phyloP scores from a whole-genome alignment of 495 filamentous ascomycete genomes.

The Xylaria flabelliformis region DNA sequence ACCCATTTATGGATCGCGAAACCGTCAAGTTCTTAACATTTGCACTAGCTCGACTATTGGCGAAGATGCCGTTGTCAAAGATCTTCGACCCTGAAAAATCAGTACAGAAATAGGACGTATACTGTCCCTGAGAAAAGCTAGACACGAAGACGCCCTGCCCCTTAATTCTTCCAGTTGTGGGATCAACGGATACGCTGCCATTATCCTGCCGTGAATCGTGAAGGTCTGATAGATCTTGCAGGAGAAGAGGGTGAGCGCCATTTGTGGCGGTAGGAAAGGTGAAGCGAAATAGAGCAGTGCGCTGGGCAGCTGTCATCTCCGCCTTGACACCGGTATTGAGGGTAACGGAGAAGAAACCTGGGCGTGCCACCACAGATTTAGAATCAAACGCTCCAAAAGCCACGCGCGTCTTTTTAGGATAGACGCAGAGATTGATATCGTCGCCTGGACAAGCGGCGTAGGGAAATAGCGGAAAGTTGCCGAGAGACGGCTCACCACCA shows the following conservation, averaged over 20 bases:
- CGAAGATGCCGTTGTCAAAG: conserved; percentile 69
- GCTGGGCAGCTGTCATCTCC: conserved; percentile 73
- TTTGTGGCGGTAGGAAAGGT: conserved; percentile 61
- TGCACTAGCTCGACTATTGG: conserved; percentile 61
- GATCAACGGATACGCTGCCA: conserved; percentile 61
- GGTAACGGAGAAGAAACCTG: conserved; percentile 71
- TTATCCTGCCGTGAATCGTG: conserved; percentile 67
- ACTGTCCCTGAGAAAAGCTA: conserved; percentile 72
- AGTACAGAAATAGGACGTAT: conserved; percentile 67
- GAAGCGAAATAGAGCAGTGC: conserved; percentile 73
- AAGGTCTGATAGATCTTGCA: conserved; percentile 72
- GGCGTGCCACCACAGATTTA: conserved; percentile 61
- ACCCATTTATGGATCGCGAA: conserved; percentile 65
- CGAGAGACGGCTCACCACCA: conserved; percentile 70
- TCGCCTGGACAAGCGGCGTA: conserved; percentile 69
- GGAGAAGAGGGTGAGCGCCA: conserved; percentile 63
- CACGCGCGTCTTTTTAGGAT: conserved; percentile 54
- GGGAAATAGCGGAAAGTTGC: conserved; percentile 78
- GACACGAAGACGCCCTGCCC: conserved; percentile 71
- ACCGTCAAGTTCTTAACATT: conserved; percentile 62
- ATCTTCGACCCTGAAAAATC: conserved; percentile 71
- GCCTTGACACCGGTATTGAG: conserved; percentile 64
- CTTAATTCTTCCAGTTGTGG: conserved; percentile 64
- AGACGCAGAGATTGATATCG: conserved; percentile 68
- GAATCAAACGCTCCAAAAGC: conserved; percentile 51